Evolutionary conservation across 306 rosid species (phyloP).

Genomic region (Canavalia ensiformis): DNA sequence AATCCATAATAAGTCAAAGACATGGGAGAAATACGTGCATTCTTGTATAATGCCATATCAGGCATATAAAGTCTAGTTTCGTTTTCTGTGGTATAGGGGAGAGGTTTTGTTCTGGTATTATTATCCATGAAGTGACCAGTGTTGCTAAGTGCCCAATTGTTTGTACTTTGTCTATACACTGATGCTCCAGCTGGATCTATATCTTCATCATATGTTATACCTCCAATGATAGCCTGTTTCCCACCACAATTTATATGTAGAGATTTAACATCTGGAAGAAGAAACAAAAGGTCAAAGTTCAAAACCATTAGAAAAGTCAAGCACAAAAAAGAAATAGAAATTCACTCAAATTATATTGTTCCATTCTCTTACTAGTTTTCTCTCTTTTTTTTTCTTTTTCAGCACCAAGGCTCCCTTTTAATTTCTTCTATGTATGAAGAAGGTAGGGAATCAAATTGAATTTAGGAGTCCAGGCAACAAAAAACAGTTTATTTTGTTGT

Average conservation of each 20-base stretch:
- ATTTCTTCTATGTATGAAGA: neutral
- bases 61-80: slow-evolving; percentile 30
- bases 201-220: slow-evolving; percentile 44
- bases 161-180: neutral
- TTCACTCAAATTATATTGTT: slow-evolving; percentile 24
- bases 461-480: neutral
- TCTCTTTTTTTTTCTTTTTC: neutral
- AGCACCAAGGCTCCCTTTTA: neutral
- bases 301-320: neutral
- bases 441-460: slow-evolving; percentile 11
- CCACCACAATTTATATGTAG: slow-evolving; percentile 56
- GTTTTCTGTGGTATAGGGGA: slow-evolving; percentile 1
- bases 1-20: slow-evolving; percentile 69
- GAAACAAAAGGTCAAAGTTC: neutral
- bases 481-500: neutral
- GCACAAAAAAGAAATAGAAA: slow-evolving; percentile 11
- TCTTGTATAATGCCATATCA: slow-evolving; percentile 56
- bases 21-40: slow-evolving; percentile 71
- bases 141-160: slow-evolving; percentile 65
- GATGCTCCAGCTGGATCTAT: slow-evolving; percentile 12
- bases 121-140: slow-evolving; percentile 62
- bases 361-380: neutral
- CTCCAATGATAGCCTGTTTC: neutral
- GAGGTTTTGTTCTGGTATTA: neutral
- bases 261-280: slow-evolving; percentile 28